A percentile compares a stretch with the other conserved stretches of the same genome.
These are phyloP conservation scores for Leptographium galeiforme DNA, from an alignment of 2,329 filamentous ascomycete genomes.

Conservation along the genomic window DNA sequence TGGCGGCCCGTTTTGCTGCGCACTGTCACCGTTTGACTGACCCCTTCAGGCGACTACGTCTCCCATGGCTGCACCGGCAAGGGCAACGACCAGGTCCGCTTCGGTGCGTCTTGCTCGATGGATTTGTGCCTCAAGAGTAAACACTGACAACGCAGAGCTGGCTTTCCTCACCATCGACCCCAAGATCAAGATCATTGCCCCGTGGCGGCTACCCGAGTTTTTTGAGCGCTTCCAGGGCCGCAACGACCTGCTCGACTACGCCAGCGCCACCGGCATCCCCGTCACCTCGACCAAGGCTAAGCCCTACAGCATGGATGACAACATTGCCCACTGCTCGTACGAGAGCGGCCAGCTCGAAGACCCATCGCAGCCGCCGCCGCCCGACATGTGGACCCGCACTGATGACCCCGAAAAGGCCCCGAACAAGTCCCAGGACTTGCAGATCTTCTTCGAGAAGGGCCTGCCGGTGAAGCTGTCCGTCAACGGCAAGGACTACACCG, in stretches of 20 bases:
- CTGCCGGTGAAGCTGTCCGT: slow-evolving; percentile 46
- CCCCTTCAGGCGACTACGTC: slow-evolving; percentile 5
- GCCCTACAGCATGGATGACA: slow-evolving; percentile 46
- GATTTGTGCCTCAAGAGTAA: too few relatives aligned
- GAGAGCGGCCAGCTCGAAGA: slow-evolving; percentile 54
- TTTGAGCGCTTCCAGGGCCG: slow-evolving; percentile 59
- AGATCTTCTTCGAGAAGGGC: slow-evolving; percentile 59
- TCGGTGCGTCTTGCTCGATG: slow-evolving; percentile 2
- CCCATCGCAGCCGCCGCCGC: slow-evolving; percentile 49
- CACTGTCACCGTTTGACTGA: neutral
- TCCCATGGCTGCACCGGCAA: slow-evolving; percentile 42
- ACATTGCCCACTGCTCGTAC: slow-evolving; percentile 54
- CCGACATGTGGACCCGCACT: slow-evolving; percentile 71
- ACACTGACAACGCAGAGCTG: slow-evolving; percentile 22
- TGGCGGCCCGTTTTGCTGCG: slow-evolving; percentile 5
- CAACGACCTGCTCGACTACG: slow-evolving; percentile 60
- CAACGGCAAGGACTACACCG: slow-evolving; percentile 49
- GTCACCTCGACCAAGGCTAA: slow-evolving; percentile 61
- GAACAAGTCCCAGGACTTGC: slow-evolving; percentile 57
- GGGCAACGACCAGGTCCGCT: slow-evolving; percentile 22
- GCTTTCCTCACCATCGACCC: slow-evolving; percentile 34
- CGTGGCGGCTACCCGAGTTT: slow-evolving; percentile 59
- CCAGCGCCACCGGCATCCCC: slow-evolving; percentile 51
- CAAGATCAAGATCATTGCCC: slow-evolving; percentile 58
- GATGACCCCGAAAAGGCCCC: slow-evolving; percentile 56